Evolutionary conservation across 345 rosid species (phyloP).

Genomic region (Xanthoceras sorbifolium): DNA sequence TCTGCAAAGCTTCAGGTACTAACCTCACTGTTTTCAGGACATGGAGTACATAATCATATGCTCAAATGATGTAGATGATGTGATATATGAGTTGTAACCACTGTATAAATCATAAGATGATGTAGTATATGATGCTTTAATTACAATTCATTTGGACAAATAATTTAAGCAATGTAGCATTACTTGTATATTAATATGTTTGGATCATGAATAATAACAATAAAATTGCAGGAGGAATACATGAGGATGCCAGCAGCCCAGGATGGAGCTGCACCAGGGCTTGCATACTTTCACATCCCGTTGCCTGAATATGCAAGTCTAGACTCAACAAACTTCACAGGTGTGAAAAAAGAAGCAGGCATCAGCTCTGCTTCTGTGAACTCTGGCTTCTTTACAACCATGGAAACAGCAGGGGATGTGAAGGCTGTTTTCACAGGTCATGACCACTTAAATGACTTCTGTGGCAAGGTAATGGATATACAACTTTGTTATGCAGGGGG

Average conservation of each 20-base stretch:
- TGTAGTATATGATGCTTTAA: too few relatives aligned
- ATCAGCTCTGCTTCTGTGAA: slow-evolving; percentile 70
- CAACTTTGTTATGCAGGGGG: slow-evolving; percentile 93
- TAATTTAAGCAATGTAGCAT: too few relatives aligned
- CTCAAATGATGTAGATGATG: too few relatives aligned
- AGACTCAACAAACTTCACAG: slow-evolving; percentile 56
- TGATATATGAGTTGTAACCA: too few relatives aligned
- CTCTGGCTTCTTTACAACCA: slow-evolving; percentile 84
- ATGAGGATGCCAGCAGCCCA: slow-evolving; percentile 54
- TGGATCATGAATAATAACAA: not conserved
- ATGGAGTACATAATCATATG: too few relatives aligned
- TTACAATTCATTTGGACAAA: too few relatives aligned
- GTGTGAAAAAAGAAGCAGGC: slow-evolving; percentile 62
- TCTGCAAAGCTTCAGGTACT: slow-evolving; percentile 69
- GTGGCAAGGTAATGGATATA: slow-evolving; percentile 59
- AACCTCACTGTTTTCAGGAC: not conserved
- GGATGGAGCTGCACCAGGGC: slow-evolving; percentile 71
- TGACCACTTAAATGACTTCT: slow-evolving; percentile 88
- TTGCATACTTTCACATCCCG: slow-evolving; percentile 86
- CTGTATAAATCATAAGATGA: too few relatives aligned
- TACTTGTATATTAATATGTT: not conserved
- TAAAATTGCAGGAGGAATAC: slow-evolving; percentile 51
- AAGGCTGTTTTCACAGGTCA: slow-evolving; percentile 90
- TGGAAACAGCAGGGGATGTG: slow-evolving; percentile 77
- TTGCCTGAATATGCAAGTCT: slow-evolving; percentile 69